Evolutionary conservation across 2,329 filamentous ascomycete species (phyloP).

Genomic region (Penicillium hordei): DNA sequence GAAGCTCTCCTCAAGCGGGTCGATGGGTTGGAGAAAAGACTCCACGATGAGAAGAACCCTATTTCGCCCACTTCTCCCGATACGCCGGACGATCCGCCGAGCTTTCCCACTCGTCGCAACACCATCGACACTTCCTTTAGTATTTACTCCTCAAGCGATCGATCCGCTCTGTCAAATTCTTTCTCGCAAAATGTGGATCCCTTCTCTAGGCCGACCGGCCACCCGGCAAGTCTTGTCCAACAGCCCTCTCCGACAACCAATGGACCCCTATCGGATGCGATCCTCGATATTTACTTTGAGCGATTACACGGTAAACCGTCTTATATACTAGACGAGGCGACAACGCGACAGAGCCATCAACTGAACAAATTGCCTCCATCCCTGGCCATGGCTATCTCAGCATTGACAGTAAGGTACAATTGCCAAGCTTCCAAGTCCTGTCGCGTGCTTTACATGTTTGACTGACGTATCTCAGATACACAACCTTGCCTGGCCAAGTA

Average conservation of each 20-base stretch:
- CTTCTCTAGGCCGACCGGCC: conserved; percentile 16
- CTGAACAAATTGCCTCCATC: conserved; percentile 60
- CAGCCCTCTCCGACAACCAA: conserved; percentile 21
- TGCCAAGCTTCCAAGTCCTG: conserved; percentile 1
- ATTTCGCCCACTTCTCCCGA: conserved; percentile 46
- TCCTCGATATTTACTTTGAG: conserved; percentile 77
- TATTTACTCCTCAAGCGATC: conserved; percentile 17
- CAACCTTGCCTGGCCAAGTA: conserved; percentile 65
- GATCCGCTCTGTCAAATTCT: conserved; percentile 14
- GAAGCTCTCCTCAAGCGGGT: conserved; percentile 82
- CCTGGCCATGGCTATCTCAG: conserved; percentile 55
- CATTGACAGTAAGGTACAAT: conserved; percentile 61
- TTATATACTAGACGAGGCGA: conserved; percentile 75
- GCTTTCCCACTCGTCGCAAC: conserved; percentile 19
- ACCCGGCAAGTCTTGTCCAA: conserved; percentile 13
- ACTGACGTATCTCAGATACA: conserved; percentile 58
- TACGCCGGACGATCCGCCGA: conserved; percentile 19
- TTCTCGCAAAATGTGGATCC: conserved; percentile 19
- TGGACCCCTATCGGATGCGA: conserved; percentile 56
- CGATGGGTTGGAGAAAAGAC: conserved; percentile 76
- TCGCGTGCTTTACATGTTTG: conserved; percentile 25
- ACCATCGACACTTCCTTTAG: conserved; percentile 23
- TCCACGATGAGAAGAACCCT: conserved; percentile 65
- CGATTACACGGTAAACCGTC: conserved; percentile 80
- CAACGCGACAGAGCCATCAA: conserved; percentile 69